Evolutionary conservation across 352 stramenopile species (phyloP).

Genomic region (Phytopythium kandeliae): DNA sequence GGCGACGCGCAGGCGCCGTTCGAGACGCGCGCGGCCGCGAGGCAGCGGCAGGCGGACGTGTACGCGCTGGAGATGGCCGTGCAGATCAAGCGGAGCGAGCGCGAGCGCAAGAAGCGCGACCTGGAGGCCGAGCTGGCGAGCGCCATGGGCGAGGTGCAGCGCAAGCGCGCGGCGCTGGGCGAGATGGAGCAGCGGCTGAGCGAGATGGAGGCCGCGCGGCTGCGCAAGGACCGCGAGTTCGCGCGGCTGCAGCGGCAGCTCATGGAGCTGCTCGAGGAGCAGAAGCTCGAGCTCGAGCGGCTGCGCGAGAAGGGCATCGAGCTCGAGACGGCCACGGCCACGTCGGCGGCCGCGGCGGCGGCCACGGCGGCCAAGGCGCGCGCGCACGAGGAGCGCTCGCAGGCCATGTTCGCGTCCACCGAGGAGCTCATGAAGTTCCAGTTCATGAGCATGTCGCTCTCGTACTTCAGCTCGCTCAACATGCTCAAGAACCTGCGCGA

Average conservation of each 20-base stretch:
- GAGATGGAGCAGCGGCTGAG: conserved; percentile 82
- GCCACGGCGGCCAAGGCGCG: conserved; percentile 88
- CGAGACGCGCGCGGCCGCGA: conserved; percentile 35
- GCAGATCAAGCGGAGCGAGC: conserved; percentile 89
- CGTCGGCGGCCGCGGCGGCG: conserved; percentile 85
- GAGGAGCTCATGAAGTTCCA: conserved; percentile 97
- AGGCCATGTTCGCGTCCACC: conserved; percentile 91
- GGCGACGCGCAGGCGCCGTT: conserved; percentile 40
- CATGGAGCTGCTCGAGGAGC: conserved; percentile 92
- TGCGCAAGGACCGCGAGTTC: conserved; percentile 93
- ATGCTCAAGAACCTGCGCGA: conserved; percentile 93
- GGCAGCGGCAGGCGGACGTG: conserved; percentile 65
- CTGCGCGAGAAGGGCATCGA: conserved; percentile 90
- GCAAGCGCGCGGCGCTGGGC: conserved; percentile 78
- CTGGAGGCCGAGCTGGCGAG: conserved; percentile 90
- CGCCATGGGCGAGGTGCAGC: conserved; percentile 87
- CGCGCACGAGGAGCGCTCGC: conserved; percentile 86
- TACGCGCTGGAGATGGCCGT: conserved; percentile 92
- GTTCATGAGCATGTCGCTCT: conserved; percentile 95
- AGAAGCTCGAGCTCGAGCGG: conserved; percentile 91
- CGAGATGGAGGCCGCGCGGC: conserved; percentile 90
- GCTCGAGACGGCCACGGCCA: conserved; percentile 88
- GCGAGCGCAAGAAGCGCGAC: conserved; percentile 89
- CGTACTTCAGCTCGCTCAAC: conserved; percentile 93
- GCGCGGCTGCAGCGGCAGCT: conserved; percentile 88